Conservation (phyloP, 2,329 filamentous ascomycete genomes). For the Venturia pyrina region DNA sequence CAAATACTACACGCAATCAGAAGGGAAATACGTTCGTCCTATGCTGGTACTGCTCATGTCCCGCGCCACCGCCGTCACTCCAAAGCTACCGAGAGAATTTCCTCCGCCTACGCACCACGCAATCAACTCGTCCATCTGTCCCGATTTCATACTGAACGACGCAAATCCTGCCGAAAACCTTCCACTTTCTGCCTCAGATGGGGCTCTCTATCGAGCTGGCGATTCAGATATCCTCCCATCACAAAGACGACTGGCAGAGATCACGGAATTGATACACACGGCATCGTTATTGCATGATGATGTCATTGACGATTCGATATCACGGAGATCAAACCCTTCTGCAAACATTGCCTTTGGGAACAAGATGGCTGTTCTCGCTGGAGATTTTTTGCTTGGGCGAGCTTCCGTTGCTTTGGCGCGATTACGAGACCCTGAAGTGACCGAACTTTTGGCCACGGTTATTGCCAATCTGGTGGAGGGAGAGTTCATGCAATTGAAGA, state of each 20-base stretch:
- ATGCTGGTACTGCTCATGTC: constrained; percentile 95
- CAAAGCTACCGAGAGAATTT: constrained; percentile 36
- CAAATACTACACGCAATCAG: constrained; percentile 95
- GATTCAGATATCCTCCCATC: constrained; percentile 70
- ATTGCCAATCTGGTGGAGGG: constrained; percentile 97
- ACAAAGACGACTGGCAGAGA: constrained; percentile 86
- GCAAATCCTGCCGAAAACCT: constrained; percentile 60
- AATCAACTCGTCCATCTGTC: constrained; percentile 53
- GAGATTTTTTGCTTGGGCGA: constrained; percentile 89
- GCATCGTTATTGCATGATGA: constrained; percentile 95
- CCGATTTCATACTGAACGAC: constrained; percentile 59
- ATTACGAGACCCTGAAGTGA: constrained; percentile 84
- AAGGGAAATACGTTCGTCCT: constrained; percentile 93
- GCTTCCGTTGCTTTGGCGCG: constrained; percentile 90
- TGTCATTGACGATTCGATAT: constrained; percentile 87
- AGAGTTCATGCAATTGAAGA: constrained; percentile 99
- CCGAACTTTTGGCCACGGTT: constrained; percentile 87
- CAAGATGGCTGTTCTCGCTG: constrained; percentile 96
- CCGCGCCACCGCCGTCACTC: constrained; percentile 76
- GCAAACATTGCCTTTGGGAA: constrained; percentile 96
- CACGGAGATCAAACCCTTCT: constrained; percentile 72
- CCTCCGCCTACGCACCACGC: constrained; percentile 21
- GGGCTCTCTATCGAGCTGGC: constrained; percentile 33
- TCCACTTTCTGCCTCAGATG: constrained; percentile 37
- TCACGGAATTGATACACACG: constrained; percentile 95